These are phyloP conservation scores for Russula virescens DNA, from an alignment of 768 basidiomycete genomes.

Conservation along the genomic window DNA sequence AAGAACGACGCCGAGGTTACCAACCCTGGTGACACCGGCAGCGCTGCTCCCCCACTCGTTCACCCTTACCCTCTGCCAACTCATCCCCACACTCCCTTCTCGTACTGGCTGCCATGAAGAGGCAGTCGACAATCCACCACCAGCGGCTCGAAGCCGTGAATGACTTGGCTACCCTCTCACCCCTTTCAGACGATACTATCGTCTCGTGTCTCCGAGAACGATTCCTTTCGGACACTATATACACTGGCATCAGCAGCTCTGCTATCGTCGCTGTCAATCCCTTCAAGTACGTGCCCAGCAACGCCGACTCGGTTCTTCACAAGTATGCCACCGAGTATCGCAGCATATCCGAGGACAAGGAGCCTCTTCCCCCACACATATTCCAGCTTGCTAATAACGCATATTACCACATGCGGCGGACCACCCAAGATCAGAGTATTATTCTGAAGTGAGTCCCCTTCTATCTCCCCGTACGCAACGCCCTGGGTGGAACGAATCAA, in stretches of 20 bases:
- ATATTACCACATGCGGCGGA: slow-evolving; percentile 94
- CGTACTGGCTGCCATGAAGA: slow-evolving; percentile 32
- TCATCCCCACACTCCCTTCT: slow-evolving; percentile 15
- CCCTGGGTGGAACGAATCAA: background rate
- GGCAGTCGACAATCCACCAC: slow-evolving; percentile 48
- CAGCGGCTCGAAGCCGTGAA: slow-evolving; percentile 66
- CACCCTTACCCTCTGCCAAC: background rate
- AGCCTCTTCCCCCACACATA: slow-evolving; percentile 72
- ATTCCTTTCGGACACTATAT: slow-evolving; percentile 79
- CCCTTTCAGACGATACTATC: slow-evolving; percentile 77
- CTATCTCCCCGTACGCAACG: background rate
- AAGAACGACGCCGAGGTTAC: background rate
- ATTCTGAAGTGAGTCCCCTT: slow-evolving; percentile 62
- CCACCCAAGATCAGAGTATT: slow-evolving; percentile 87
- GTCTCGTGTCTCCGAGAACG: slow-evolving; percentile 81
- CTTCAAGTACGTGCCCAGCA: slow-evolving; percentile 81
- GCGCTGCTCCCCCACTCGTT: background rate
- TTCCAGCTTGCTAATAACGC: slow-evolving; percentile 89
- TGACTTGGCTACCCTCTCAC: slow-evolving; percentile 62
- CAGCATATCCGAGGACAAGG: slow-evolving; percentile 59
- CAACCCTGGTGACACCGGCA: background rate
- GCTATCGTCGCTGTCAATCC: slow-evolving; percentile 86
- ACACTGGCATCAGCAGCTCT: slow-evolving; percentile 67
- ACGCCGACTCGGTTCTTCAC: slow-evolving; percentile 77
- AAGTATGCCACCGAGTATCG: slow-evolving; percentile 86